Evolutionary conservation across 306 rosid species (phyloP).

Genomic region (Lotus japonicus): DNA sequence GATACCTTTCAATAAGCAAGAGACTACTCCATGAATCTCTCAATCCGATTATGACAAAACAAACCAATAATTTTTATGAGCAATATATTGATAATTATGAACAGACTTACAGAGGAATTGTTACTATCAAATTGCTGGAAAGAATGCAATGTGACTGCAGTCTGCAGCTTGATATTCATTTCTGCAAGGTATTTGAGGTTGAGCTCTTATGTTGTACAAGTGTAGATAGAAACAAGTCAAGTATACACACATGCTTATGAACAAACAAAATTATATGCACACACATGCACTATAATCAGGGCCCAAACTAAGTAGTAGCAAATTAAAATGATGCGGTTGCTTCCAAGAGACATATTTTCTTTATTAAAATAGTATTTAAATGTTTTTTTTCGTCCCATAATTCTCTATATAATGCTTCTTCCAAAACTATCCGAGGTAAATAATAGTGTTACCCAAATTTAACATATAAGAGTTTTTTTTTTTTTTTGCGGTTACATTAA

Average conservation of each 20-base stretch:
- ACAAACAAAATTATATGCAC: no score
- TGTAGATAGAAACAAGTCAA: constrained; percentile 9
- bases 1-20: background rate
- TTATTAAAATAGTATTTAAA: no score
- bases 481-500: no score
- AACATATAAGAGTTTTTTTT: no score
- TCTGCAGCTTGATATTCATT: background rate
- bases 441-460: background rate
- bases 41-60: background rate
- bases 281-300: no score
- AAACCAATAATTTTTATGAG: background rate
- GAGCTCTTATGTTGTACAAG: background rate
- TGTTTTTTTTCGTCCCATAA: no score
- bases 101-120: constrained; percentile 15
- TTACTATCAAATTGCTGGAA: constrained; percentile 27
- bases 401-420: no score
- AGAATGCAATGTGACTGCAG: background rate
- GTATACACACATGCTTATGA: no score
- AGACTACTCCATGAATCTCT: background rate
- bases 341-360: no score
- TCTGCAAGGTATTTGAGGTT: background rate
- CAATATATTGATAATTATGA: background rate
- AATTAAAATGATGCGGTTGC: no score
- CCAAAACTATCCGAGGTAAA: background rate
- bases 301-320: no score